phyloP scores from a whole-genome alignment of 1,284 basidiomycete species.

The Malassezia sympodialis region DNA sequence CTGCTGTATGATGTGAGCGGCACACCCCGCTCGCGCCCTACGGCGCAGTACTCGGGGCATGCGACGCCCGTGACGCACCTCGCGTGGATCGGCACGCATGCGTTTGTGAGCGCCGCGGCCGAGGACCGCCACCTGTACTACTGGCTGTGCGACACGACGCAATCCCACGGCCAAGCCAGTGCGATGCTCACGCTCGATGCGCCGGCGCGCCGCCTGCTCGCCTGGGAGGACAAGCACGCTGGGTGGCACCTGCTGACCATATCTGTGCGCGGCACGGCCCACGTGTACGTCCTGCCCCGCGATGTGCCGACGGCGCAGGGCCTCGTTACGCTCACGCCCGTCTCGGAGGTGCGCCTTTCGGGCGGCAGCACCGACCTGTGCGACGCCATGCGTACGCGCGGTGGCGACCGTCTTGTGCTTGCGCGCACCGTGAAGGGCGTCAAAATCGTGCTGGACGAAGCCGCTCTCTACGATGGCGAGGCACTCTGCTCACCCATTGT shows the following conservation, averaged over 20 bases:
- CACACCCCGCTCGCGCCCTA: slow-evolving; percentile 8
- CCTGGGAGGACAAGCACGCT: slow-evolving; percentile 24
- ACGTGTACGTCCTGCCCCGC: slow-evolving; percentile 30
- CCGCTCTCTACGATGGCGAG: slow-evolving; percentile 20
- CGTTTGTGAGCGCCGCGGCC: slow-evolving; percentile 63
- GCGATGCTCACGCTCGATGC: slow-evolving; percentile 48
- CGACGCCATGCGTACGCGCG: slow-evolving; percentile 21
- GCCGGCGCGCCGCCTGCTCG: slow-evolving; percentile 42
- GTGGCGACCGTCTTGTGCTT: slow-evolving; percentile 22
- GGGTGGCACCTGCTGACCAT: slow-evolving; percentile 43
- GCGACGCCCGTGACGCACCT: slow-evolving; percentile 39
- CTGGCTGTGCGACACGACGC: slow-evolving; percentile 52
- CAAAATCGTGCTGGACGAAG: slow-evolving; percentile 33
- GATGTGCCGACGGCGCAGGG: slow-evolving; percentile 21
- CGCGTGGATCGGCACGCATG: slow-evolving; percentile 25
- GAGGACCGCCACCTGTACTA: slow-evolving; percentile 65
- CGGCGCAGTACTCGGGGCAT: slow-evolving; percentile 30
- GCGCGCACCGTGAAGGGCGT: slow-evolving; percentile 34
- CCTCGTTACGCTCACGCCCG: slow-evolving; percentile 20
- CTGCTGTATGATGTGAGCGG: slow-evolving; percentile 16
- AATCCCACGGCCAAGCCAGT: slow-evolving; percentile 39
- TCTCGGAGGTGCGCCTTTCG: slow-evolving; percentile 11
- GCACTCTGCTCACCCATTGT: slow-evolving; percentile 14
- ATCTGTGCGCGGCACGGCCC: slow-evolving; percentile 41
- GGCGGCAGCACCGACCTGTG: slow-evolving; percentile 17